These are phyloP conservation scores for Rubus idaeus DNA, from an alignment of 306 rosid species.

Conservation along the genomic window DNA sequence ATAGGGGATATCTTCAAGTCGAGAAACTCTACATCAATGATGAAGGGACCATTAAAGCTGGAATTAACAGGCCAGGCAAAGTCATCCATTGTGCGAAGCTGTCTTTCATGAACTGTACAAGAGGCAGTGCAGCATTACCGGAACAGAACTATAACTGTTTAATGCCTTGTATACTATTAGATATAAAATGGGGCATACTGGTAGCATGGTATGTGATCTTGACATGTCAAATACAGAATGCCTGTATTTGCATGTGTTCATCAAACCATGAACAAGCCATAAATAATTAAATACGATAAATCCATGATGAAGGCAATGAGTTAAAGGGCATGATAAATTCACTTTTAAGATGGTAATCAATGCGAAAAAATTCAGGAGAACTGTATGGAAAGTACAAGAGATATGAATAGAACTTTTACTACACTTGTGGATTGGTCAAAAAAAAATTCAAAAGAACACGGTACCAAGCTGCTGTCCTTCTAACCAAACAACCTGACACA, in stretches of 20 bases:
- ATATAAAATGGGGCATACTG: too few species aligned
- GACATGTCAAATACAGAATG: not conserved
- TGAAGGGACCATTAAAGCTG: constrained; percentile 59
- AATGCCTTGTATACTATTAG: not conserved
- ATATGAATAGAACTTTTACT: too few species aligned
- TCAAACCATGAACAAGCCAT: not conserved
- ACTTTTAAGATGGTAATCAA: too few species aligned
- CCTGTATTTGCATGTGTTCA: not conserved
- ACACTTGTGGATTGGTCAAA: too few species aligned
- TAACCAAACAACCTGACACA: too few species aligned
- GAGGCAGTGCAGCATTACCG: constrained; percentile 19
- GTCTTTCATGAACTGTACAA: constrained; percentile 62
- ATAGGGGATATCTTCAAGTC: constrained; percentile 65
- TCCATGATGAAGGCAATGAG: not conserved
- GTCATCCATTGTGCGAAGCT: constrained; percentile 67
- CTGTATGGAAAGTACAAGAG: too few species aligned
- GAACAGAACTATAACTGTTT: not conserved
- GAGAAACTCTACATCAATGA: constrained; percentile 86
- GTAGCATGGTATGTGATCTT: not conserved
- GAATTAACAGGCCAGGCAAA: constrained; percentile 76
- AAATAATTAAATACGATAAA: not conserved
- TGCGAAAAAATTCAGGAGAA: too few species aligned
- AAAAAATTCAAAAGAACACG: too few species aligned
- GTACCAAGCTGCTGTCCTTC: too few species aligned
- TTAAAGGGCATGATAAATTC: too few species aligned